A percentile compares a stretch with the other conserved stretches of the same genome.
phyloP scores from a whole-genome alignment of 345 rosid species.

The Arabidopsis arenosa region DNA sequence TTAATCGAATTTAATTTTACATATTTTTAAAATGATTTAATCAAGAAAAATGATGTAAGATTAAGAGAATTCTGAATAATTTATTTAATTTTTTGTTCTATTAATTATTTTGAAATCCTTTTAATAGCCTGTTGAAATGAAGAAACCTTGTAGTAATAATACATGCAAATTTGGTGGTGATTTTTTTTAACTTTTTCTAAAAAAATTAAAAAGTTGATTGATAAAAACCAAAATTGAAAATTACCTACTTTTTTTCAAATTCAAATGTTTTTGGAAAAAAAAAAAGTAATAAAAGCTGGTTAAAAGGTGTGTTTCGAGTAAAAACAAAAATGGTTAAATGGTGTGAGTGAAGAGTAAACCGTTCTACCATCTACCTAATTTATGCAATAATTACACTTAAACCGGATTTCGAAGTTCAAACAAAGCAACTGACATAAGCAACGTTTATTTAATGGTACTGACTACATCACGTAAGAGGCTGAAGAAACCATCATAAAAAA shows the following conservation, averaged over 20 bases:
- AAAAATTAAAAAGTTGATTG: not conserved
- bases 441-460: slow-evolving; percentile 1
- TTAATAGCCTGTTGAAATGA: not conserved
- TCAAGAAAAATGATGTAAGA: too few species aligned
- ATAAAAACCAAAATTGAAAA: not conserved
- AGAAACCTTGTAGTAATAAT: not conserved
- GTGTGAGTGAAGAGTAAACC: not conserved
- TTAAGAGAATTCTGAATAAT: too few species aligned
- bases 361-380: not conserved
- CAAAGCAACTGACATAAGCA: slow-evolving; percentile 7
- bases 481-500: slow-evolving; percentile 19
- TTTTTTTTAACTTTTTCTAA: not conserved
- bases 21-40: too few species aligned
- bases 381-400: slow-evolving; percentile 10
- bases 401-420: not conserved
- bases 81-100: not conserved
- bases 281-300: not conserved
- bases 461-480: not conserved
- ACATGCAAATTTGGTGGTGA: not conserved
- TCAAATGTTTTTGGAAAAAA: slow-evolving; percentile 4
- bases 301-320: not conserved
- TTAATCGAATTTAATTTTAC: not conserved
- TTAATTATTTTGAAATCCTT: not conserved
- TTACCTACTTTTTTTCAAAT: slow-evolving; percentile 27
- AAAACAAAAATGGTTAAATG: not conserved